Conservation (phyloP, 2,329 filamentous ascomycete species). For the Aspergillus proliferans region DNA sequence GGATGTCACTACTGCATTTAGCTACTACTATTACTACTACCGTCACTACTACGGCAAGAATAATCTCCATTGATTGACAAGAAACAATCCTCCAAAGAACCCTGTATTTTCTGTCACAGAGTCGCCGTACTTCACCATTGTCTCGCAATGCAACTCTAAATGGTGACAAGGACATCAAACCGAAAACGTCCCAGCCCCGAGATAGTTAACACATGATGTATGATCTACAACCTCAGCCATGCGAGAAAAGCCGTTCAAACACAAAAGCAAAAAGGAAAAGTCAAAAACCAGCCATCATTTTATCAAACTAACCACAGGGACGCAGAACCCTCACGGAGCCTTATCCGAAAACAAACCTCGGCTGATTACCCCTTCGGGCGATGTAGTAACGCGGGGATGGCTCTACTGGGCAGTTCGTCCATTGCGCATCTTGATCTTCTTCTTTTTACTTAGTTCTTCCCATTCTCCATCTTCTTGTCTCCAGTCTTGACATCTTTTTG, state of each 20-base stretch:
- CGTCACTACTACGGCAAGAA: background rate
- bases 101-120: too few species aligned
- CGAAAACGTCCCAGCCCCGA: too few species aligned
- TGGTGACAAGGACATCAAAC: too few species aligned
- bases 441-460: background rate
- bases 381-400: conserved; percentile 4
- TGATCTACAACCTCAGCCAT: too few species aligned
- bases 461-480: background rate
- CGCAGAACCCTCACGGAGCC: background rate
- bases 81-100: too few species aligned
- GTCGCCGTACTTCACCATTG: too few species aligned
- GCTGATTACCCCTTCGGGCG: conserved; percentile 2
- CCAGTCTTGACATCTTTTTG: background rate
- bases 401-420: background rate
- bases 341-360: conserved; percentile 14
- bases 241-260: too few species aligned
- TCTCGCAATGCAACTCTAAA: too few species aligned
- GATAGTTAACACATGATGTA: too few species aligned
- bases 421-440: background rate
- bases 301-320: background rate
- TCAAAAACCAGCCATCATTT: background rate
- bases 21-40: background rate
- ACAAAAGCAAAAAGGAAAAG: background rate
- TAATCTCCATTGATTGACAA: too few species aligned
- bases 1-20: background rate